Evolutionary conservation across 2,329 filamentous ascomycete species (phyloP).

Genomic region (Botrytis tulipae): DNA sequence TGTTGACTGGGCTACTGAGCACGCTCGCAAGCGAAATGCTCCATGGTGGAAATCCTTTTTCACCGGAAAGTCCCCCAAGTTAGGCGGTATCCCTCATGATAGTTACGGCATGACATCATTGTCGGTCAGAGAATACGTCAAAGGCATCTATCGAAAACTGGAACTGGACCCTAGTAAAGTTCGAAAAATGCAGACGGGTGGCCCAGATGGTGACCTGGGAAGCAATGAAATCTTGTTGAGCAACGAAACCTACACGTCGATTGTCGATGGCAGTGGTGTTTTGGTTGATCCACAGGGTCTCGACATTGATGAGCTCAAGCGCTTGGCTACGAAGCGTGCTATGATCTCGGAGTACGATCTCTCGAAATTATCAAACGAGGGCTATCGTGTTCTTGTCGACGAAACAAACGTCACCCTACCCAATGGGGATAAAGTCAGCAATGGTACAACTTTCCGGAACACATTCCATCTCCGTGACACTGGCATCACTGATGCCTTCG

Average conservation of each 20-base stretch:
- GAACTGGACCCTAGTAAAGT: conserved; percentile 82
- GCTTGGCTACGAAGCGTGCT: conserved; percentile 78
- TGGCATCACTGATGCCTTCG: conserved; percentile 80
- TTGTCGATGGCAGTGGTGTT: conserved; percentile 96
- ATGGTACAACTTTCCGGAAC: conserved; percentile 95
- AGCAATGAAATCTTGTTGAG: conserved; percentile 97
- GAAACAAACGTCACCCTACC: conserved; percentile 88
- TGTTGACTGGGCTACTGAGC: conserved; percentile 97
- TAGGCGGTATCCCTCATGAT: conserved; percentile 96
- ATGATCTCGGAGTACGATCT: conserved; percentile 90
- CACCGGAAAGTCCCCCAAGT: conserved; percentile 93
- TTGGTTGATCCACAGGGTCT: conserved; percentile 90
- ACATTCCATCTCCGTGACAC: conserved; percentile 87
- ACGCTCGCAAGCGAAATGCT: conserved; percentile 81
- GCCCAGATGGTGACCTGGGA: conserved; percentile 92
- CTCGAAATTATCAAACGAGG: conserved; percentile 79
- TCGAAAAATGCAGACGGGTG: conserved; percentile 94
- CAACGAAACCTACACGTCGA: conserved; percentile 91
- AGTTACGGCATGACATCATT: conserved; percentile 96
- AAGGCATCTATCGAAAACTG: conserved; percentile 95
- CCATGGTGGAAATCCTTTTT: conserved; percentile 99
- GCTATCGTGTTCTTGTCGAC: conserved; percentile 90
- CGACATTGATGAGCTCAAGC: conserved; percentile 76
- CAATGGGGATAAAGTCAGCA: conserved; percentile 79
- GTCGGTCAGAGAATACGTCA: conserved; percentile 92